phyloP scores from a whole-genome alignment of 139 green algal species.

The Chlorella sp. region DNA sequence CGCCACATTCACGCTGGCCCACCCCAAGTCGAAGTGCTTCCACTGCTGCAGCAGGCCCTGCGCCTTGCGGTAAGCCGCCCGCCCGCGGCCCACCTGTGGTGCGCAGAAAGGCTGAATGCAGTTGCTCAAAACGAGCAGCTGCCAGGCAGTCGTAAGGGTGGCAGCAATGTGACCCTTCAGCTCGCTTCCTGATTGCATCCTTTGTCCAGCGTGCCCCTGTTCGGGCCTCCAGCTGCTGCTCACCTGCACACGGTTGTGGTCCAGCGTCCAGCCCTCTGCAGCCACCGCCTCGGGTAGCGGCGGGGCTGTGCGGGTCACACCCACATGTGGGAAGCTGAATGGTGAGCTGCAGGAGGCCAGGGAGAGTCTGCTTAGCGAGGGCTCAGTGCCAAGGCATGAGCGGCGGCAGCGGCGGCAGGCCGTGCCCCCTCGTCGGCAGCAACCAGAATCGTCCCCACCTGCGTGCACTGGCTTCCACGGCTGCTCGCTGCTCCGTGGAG shows the following conservation, averaged over 20 bases:
- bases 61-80: conserved; percentile 6
- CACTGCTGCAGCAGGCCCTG: conserved; percentile 24
- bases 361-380: background rate
- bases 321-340: conserved; percentile 32
- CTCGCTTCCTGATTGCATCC: too few species aligned
- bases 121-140: too few species aligned
- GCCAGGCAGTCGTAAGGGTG: too few species aligned
- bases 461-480: background rate
- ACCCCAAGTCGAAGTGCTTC: conserved; percentile 44
- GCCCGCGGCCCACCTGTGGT: conserved; percentile 30
- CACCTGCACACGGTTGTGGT: conserved; percentile 28
- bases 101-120: background rate
- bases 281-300: background rate
- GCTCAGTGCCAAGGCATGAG: background rate
- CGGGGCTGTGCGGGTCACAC: background rate
- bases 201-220: background rate
- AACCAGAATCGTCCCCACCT: background rate
- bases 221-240: background rate
- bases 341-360: conserved; percentile 2
- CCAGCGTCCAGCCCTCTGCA: conserved; percentile 17
- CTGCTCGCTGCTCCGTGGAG: background rate
- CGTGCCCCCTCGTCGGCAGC: background rate
- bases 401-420: background rate
- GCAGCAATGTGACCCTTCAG: too few species aligned
- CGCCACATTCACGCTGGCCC: conserved; percentile 33